Base-by-base conservation (phyloP, 495 filamentous ascomycete species). In the Neurospora sp. region DNA sequence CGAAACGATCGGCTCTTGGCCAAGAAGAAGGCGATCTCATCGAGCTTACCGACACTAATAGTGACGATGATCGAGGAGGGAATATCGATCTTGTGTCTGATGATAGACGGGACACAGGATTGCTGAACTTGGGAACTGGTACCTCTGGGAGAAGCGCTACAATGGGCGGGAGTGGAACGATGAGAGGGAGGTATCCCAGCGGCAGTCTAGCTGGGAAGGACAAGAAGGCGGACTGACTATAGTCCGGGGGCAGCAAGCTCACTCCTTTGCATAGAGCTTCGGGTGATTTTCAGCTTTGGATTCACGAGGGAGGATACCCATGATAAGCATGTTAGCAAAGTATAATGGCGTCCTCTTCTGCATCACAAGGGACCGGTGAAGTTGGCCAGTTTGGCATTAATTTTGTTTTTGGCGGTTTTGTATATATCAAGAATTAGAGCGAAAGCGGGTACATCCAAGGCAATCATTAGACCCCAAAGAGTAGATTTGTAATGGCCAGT, bases 11-110 rank as follows among this genome's bases (percentile, higher is more conserved):
- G 69, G 74, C 70, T 73, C 81, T 65, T 16, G 40, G 27, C 6
- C 79, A 78, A 14, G 82, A 81, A 10, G 77, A 80, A 8, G 89
- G 89, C 0, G 95, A 98, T 81, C 80, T 97, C 71, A 98, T 98
- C 77, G 95, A 98, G 81, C 82, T 98, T 71, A 87, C 89, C 42
- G 91, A 94, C 78, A 79, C 85, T 71, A 81, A 82, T 27, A 86
- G 86, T 75, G 86, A 86, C 70, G 86, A 87, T 70, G 87, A 83
- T 53, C 76, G 83, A 69, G 71, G 74, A 14, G 39, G 78, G 42
- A 69, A 39, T 37, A 74, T 41, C 27, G 70, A 44, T 37, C 72
- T 27, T 71, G 45, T 70, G 38, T 42, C 68, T 53, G 44, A 39
- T 27, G 70, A 72, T 39, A 73, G 68, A 8, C 18, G 39, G 10